Conservation (phyloP, 2,329 filamentous ascomycete species). For the Talaromyces sp. region DNA sequence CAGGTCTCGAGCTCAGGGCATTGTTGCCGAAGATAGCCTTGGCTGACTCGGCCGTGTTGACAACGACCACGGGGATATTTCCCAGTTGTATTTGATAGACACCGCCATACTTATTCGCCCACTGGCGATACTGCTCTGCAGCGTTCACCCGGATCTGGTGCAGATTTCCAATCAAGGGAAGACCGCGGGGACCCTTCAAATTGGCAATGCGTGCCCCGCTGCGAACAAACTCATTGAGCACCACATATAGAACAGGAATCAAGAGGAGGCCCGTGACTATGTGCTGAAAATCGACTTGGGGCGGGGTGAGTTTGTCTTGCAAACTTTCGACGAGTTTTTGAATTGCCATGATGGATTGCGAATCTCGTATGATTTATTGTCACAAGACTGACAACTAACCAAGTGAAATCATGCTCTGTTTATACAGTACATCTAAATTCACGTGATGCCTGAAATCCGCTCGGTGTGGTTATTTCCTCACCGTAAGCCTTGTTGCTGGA, state of each 20-base stretch:
- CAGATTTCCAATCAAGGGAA: slow-evolving; percentile 53
- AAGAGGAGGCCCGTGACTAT: slow-evolving; percentile 1
- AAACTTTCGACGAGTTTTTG: neutral
- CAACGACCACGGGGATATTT: slow-evolving; percentile 52
- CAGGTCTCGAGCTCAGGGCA: slow-evolving; percentile 50
- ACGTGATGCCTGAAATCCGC: neutral
- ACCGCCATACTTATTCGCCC: slow-evolving; percentile 45
- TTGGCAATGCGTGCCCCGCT: slow-evolving; percentile 39
- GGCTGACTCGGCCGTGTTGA: slow-evolving; percentile 51
- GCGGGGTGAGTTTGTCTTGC: neutral
- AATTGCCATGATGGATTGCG: neutral
- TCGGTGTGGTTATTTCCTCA: neutral
- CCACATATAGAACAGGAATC: slow-evolving; percentile 40
- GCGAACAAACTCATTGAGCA: slow-evolving; percentile 48
- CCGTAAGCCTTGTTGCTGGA: neutral
- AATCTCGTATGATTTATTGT: neutral
- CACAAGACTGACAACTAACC: neutral
- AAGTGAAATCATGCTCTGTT: neutral
- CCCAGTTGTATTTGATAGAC: slow-evolving; percentile 57
- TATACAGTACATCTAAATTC: neutral
- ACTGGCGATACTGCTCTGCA: slow-evolving; percentile 52
- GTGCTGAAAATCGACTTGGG: neutral
- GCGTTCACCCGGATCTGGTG: slow-evolving; percentile 52
- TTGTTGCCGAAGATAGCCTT: slow-evolving; percentile 51
- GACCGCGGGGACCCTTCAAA: slow-evolving; percentile 45